A percentile compares a stretch with the other conserved stretches of the same genome.
These are phyloP conservation scores for Ceratobasidium sp. DNA, from an alignment of 1,284 basidiomycete genomes.

Conservation along the genomic window DNA sequence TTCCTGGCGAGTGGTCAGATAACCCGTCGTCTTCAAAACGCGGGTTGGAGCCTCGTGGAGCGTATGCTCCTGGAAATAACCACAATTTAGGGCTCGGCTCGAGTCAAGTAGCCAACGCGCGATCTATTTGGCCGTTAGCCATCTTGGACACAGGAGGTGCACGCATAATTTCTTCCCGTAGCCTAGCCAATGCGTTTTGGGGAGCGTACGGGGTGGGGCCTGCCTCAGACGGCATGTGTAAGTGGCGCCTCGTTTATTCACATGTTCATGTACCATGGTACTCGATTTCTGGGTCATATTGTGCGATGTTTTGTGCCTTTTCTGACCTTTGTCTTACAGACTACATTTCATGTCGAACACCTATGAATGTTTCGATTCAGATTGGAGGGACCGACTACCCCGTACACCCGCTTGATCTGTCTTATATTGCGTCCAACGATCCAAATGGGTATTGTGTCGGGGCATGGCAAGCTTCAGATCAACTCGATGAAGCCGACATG, in stretches of 20 bases:
- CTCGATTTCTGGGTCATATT: background rate
- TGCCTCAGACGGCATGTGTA: constrained; percentile 47
- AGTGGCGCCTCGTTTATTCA: constrained; percentile 17
- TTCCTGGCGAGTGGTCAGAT: constrained; percentile 10
- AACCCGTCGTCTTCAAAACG: background rate
- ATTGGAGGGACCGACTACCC: constrained; percentile 42
- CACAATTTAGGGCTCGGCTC: constrained; percentile 30
- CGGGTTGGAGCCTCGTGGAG: background rate
- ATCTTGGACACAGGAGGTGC: constrained; percentile 47
- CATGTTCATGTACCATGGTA: background rate
- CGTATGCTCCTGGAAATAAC: constrained; percentile 18
- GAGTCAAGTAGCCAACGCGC: constrained; percentile 3
- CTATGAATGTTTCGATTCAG: constrained; percentile 47
- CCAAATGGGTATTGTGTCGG: constrained; percentile 46
- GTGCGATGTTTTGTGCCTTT: background rate
- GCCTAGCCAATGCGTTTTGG: constrained; percentile 47
- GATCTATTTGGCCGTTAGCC: constrained; percentile 45
- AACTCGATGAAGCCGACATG: constrained; percentile 36
- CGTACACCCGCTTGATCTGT: constrained; percentile 48
- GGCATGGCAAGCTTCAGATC: constrained; percentile 46
- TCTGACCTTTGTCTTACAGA: constrained; percentile 43
- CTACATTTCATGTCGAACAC: constrained; percentile 45
- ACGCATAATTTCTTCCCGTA: constrained; percentile 42
- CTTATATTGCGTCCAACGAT: constrained; percentile 25
- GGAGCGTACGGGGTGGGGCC: constrained; percentile 46